Base-by-base conservation (phyloP, 2,329 filamentous ascomycete genomes). In the Arthrinium phaeospermum region DNA sequence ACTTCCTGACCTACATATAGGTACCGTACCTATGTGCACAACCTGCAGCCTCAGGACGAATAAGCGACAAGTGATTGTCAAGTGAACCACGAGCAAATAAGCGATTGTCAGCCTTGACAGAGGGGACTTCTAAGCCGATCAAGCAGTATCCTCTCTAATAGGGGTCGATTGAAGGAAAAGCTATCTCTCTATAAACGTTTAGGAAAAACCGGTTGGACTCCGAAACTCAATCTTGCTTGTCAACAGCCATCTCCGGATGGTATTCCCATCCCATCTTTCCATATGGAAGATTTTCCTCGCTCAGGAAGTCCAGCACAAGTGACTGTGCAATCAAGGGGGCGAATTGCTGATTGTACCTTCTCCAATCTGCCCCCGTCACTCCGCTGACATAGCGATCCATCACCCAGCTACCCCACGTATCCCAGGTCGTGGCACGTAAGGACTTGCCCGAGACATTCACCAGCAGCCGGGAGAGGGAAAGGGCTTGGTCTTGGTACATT, bases 221-320 rank as follows among this genome's bases (percentile, higher is more conserved):
- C 4, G 10, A 13, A 41, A 64, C 53, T 64, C 57, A 41, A 24
- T n/a, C 19, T n/a, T 8, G 4, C 19, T n/a, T 22, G 30, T 41
- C 19, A 19, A 3, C 12, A 41, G 57, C 57, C 41, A 12, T 53
- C 22, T 61, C 34, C 8, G 69, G 69, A 30, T 53, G 41, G 37
- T 27, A 44, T 27, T 37, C 8, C 69, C 69, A 70, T 44, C 34
- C 12, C 69, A 70, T 61, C 22, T 51, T 61, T 27, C 69, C 69
- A n/a, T 3, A 8, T 19, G 69, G 69, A 5, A 70, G 46, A n/a
- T 53, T 70, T 5, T 45, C 27, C 34, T 70, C 69, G 10, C n/a
- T 34, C 49, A 53, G 37, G 44, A 70, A 70, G 22, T 37, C 12
- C 24, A 70, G 22, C 46, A 70, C 69, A 22, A 61, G 47, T 10